Percentiles rank a stretch among this genome's conserved stretches.
These are phyloP conservation scores for Cyberlindnera saturnus DNA, from an alignment of 805 yeast genomes.

Conservation along the genomic window DNA sequence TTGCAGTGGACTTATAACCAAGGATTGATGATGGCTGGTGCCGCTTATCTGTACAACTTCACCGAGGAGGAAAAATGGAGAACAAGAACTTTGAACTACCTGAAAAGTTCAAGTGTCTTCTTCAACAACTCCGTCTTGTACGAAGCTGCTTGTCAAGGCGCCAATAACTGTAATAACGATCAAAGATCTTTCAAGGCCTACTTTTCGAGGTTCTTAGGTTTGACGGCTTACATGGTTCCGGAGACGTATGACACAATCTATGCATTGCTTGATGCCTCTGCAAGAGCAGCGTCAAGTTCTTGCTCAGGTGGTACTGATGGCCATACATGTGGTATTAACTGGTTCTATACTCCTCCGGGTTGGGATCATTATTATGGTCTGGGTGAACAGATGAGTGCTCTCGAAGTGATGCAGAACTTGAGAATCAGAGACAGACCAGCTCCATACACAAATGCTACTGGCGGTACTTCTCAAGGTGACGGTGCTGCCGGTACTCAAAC, in stretches of 20 bases:
- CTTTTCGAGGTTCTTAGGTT: slow-evolving; percentile 58
- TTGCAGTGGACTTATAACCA: slow-evolving; percentile 73
- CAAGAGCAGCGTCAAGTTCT: slow-evolving; percentile 66
- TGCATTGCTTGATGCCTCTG: slow-evolving; percentile 42
- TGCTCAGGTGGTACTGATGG: slow-evolving; percentile 81
- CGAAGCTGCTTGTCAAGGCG: slow-evolving; percentile 67
- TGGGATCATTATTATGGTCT: slow-evolving; percentile 72
- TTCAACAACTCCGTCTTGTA: slow-evolving; percentile 52
- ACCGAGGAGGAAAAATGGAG: slow-evolving; percentile 57
- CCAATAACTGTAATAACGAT: slow-evolving; percentile 57
- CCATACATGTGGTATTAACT: slow-evolving; percentile 74
- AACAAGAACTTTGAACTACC: slow-evolving; percentile 42
- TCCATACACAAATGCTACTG: slow-evolving; percentile 54
- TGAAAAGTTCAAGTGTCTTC: slow-evolving; percentile 47
- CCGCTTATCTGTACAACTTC: slow-evolving; percentile 61
- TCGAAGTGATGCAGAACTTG: slow-evolving; percentile 47
- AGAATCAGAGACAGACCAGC: slow-evolving; percentile 33
- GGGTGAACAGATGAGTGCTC: slow-evolving; percentile 80
- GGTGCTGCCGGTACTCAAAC: slow-evolving; percentile 55
- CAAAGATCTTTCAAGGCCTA: slow-evolving; percentile 73
- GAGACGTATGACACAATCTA: slow-evolving; percentile 41
- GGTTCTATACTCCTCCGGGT: slow-evolving; percentile 41
- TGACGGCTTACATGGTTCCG: slow-evolving; percentile 57
- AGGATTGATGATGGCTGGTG: slow-evolving; percentile 62
- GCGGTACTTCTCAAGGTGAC: slow-evolving; percentile 63